These are phyloP conservation scores for Kodamaea lidongshanica DNA, from an alignment of 805 yeast genomes.

Conservation along the genomic window DNA sequence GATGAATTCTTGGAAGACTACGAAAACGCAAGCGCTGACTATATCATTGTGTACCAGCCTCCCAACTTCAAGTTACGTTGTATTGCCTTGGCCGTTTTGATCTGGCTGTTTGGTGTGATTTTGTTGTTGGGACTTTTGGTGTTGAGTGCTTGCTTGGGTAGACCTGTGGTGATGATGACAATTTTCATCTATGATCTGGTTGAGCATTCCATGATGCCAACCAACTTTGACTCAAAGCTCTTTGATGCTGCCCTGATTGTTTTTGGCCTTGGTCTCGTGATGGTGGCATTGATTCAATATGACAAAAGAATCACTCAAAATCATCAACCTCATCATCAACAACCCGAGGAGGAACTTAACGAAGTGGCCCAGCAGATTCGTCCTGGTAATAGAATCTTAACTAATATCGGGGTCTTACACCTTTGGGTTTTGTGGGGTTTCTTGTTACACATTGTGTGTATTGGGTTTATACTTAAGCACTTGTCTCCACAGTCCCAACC, in stretches of 20 bases:
- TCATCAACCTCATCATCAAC: too few species aligned
- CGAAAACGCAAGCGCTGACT: slow-evolving; percentile 35
- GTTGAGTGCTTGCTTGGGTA: slow-evolving; percentile 24
- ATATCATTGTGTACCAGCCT: slow-evolving; percentile 81
- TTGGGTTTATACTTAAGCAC: too few species aligned
- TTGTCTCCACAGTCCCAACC: too few species aligned
- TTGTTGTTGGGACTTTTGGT: slow-evolving; percentile 19
- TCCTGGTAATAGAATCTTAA: too few species aligned
- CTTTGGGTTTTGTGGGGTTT: too few species aligned
- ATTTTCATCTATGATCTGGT: too few species aligned
- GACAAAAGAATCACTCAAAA: too few species aligned
- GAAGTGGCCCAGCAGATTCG: too few species aligned
- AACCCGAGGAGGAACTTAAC: too few species aligned
- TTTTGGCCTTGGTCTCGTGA: slow-evolving; percentile 15
- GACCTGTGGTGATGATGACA: slow-evolving; percentile 10
- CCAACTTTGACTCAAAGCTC: slow-evolving; percentile 14
- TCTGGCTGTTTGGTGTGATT: slow-evolving; percentile 43
- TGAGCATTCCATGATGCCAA: neutral
- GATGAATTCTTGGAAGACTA: slow-evolving; percentile 36
- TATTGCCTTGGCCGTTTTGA: slow-evolving; percentile 36
- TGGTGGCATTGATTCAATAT: too few species aligned
- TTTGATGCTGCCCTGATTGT: slow-evolving; percentile 17
- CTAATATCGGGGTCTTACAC: too few species aligned
- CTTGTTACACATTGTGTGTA: too few species aligned
- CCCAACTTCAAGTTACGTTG: slow-evolving; percentile 64